Conservation (phyloP, 2,329 filamentous ascomycete genomes). For the Drechslerella dactyloides region DNA sequence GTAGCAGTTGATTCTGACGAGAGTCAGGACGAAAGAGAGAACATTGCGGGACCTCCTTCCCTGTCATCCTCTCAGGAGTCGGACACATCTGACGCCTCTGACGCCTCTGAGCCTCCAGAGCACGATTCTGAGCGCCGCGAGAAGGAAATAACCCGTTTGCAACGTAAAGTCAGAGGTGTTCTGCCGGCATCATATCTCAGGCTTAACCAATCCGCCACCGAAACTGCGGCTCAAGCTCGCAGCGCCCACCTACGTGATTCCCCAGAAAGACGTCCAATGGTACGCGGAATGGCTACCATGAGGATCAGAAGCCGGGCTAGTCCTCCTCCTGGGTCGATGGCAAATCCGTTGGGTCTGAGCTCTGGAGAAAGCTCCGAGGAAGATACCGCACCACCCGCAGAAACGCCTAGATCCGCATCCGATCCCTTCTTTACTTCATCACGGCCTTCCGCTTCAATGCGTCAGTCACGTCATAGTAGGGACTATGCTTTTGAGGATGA, state of each 20-base stretch:
- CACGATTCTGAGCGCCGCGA: slow-evolving; percentile 18
- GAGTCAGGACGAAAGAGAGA: slow-evolving; percentile 18
- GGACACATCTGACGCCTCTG: neutral
- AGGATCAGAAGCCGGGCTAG: slow-evolving; percentile 33
- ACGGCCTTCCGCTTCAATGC: neutral
- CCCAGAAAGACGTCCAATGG: slow-evolving; percentile 27
- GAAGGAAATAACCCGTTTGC: slow-evolving; percentile 27
- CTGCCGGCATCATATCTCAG: slow-evolving; percentile 43
- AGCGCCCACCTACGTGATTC: slow-evolving; percentile 8
- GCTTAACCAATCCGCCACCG: slow-evolving; percentile 27
- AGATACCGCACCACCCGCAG: neutral
- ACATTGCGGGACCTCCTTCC: slow-evolving; percentile 10
- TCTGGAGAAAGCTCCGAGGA: slow-evolving; percentile 33
- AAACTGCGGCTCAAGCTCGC: slow-evolving; percentile 6
- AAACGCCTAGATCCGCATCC: neutral
- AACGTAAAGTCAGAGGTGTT: slow-evolving; percentile 39
- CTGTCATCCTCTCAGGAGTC: neutral
- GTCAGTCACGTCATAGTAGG: neutral
- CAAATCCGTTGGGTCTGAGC: slow-evolving; percentile 26
- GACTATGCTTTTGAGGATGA: slow-evolving; percentile 40
- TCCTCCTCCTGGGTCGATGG: slow-evolving; percentile 34
- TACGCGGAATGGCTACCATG: slow-evolving; percentile 43
- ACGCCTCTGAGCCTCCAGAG: slow-evolving; percentile 15
- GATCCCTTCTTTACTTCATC: neutral
- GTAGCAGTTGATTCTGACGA: slow-evolving; percentile 30